Evolutionary conservation across 805 yeast species (phyloP).

Genomic region (Schwanniomyces polymorphus): DNA sequence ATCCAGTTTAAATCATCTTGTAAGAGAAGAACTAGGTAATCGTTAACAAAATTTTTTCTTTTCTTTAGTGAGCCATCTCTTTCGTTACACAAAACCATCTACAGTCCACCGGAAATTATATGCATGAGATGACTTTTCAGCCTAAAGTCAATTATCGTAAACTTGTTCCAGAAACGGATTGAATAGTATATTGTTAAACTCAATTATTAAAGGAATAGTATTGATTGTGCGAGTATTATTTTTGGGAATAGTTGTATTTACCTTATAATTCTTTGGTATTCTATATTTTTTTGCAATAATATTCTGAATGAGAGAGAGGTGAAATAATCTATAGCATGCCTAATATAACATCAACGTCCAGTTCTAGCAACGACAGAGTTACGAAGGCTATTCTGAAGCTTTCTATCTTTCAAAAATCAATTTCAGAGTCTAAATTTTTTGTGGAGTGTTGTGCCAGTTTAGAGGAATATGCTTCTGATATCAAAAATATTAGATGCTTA

Average conservation of each 20-base stretch:
- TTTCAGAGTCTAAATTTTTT: constrained; percentile 24
- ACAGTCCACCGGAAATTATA: not conserved
- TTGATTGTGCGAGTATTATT: too few relatives aligned
- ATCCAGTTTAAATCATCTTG: constrained; percentile 1
- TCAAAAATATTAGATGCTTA: constrained; percentile 53
- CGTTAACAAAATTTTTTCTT: not conserved
- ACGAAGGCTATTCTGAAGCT: not conserved
- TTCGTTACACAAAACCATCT: not conserved
- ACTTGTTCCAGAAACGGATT: too few relatives aligned
- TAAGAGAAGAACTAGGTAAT: not conserved
- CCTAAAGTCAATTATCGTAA: too few relatives aligned
- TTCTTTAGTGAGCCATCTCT: constrained; percentile 1
- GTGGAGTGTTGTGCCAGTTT: constrained; percentile 6
- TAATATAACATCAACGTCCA: not conserved
- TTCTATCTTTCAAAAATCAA: not conserved
- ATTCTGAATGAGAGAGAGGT: not conserved
- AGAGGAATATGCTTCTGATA: not conserved
- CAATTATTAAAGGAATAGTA: too few relatives aligned
- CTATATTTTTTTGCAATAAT: not conserved
- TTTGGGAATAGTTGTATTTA: too few relatives aligned
- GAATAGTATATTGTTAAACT: too few relatives aligned
- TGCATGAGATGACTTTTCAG: too few relatives aligned
- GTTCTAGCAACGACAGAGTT: not conserved
- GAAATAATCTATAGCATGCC: not conserved
- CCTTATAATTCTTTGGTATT: too few relatives aligned